Conservation (phyloP, 192 early-diverging fungal genomes). For the Cetraspora pellucida region DNA sequence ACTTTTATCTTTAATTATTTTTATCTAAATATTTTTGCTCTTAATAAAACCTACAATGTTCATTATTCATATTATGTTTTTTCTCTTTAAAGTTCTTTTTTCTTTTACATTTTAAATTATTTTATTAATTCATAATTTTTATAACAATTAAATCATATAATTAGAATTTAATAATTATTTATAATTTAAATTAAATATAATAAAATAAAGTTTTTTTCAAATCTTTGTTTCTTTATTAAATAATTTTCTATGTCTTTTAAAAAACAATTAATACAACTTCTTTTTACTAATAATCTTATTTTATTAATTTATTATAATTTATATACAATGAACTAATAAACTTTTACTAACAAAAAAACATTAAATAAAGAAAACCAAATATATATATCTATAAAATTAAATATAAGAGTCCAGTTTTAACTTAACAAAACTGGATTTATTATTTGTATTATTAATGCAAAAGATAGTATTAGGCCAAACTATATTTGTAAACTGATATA, state of each 20-base stretch:
- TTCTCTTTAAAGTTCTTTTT: no score
- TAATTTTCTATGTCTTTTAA: background rate
- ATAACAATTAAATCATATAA: background rate
- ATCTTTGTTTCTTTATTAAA: conserved; percentile 8
- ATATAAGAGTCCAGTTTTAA: conserved; percentile 6
- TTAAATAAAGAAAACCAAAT: background rate
- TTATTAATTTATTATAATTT: background rate
- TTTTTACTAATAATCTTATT: background rate
- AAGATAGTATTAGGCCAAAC: background rate
- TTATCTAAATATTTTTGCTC: no score
- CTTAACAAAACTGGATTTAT: conserved; percentile 8
- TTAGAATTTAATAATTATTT: background rate
- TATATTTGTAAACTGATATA: background rate
- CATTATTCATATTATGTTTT: no score
- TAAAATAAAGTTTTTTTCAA: background rate
- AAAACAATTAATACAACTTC: conserved; percentile 7
- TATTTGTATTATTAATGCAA: background rate
- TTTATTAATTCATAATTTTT: background rate
- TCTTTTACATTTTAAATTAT: no score
- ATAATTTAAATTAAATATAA: background rate
- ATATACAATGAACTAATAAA: background rate
- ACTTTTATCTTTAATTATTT: no score
- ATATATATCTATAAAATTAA: background rate
- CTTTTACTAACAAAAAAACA: conserved; percentile 1
- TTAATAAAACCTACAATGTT: no score